Conservation (phyloP, 164 flowering plant species). For the Aristolochia fimbriata region DNA sequence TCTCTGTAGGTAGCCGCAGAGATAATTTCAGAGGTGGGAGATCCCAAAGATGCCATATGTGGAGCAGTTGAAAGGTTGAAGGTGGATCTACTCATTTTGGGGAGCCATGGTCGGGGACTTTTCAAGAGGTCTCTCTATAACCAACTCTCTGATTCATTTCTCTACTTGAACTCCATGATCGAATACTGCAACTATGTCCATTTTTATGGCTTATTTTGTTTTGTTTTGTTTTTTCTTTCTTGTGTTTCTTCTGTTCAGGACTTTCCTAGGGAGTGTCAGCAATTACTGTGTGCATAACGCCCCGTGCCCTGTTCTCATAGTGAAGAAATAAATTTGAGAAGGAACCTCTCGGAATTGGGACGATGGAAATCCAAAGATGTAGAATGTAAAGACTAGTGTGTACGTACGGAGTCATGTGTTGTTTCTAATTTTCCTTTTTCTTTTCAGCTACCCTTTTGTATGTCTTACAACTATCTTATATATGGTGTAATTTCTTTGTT, state of each 20-base stretch:
- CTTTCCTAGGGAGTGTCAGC: constrained; percentile 36
- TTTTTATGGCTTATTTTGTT: neutral
- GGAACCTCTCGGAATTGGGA: neutral
- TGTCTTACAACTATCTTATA: too few species aligned
- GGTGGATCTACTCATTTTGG: constrained; percentile 41
- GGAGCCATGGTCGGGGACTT: constrained; percentile 42
- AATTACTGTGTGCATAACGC: constrained; percentile 34
- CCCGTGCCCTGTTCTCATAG: constrained; percentile 37
- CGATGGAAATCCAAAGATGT: neutral
- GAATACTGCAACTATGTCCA: too few species aligned
- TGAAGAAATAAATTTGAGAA: constrained; percentile 19
- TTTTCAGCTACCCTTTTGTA: too few species aligned
- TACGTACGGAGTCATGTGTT: neutral
- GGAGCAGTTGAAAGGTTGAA: constrained; percentile 40
- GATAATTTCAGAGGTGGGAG: constrained; percentile 39
- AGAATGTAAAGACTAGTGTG: neutral
- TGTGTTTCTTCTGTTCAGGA: constrained; percentile 20
- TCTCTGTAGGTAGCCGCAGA: constrained; percentile 34
- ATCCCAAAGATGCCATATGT: constrained; percentile 55
- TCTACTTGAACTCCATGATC: neutral
- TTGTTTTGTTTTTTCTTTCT: neutral
- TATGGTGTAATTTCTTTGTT: too few species aligned
- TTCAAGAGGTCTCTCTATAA: constrained; percentile 38
- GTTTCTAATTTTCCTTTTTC: neutral
- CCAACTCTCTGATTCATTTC: neutral